Evolutionary conservation across 2,329 filamentous ascomycete genomes (phyloP).

Genomic region (Stemphylium beticola): DNA sequence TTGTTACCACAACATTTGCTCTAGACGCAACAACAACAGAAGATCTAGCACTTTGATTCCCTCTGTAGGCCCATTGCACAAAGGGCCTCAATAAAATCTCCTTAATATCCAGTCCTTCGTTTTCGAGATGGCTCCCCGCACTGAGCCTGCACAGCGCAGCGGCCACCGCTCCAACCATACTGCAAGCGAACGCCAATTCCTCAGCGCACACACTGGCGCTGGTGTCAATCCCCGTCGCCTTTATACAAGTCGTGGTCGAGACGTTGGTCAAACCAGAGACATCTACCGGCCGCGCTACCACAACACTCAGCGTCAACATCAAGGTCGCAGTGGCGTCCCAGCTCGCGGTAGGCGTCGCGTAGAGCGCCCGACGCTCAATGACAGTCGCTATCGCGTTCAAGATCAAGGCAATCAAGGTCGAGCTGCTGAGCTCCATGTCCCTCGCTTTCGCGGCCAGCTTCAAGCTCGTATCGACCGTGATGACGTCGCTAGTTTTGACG

Average conservation of each 20-base stretch:
- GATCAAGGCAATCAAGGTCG: background rate
- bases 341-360: background rate
- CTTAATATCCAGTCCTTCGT: background rate
- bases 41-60: no score
- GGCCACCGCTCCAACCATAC: no score
- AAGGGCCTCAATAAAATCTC: background rate
- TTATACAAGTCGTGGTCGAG: background rate
- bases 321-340: background rate
- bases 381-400: background rate
- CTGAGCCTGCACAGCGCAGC: background rate
- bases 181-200: background rate
- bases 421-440: background rate
- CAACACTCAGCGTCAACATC: background rate
- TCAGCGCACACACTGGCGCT: conserved; percentile 8
- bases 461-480: no score
- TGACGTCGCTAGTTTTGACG: no score
- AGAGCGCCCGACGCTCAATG: background rate
- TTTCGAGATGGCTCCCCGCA: conserved; percentile 4
- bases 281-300: background rate
- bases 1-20: background rate
- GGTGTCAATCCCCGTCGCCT: conserved; percentile 3
- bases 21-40: background rate
- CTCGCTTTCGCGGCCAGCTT: background rate
- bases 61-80: background rate
- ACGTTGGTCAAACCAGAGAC: background rate